Percentiles rank a stretch among this genome's conserved stretches.
Conservation (phyloP, 106 monocot species). For the Acanthochlamys bracteata region DNA sequence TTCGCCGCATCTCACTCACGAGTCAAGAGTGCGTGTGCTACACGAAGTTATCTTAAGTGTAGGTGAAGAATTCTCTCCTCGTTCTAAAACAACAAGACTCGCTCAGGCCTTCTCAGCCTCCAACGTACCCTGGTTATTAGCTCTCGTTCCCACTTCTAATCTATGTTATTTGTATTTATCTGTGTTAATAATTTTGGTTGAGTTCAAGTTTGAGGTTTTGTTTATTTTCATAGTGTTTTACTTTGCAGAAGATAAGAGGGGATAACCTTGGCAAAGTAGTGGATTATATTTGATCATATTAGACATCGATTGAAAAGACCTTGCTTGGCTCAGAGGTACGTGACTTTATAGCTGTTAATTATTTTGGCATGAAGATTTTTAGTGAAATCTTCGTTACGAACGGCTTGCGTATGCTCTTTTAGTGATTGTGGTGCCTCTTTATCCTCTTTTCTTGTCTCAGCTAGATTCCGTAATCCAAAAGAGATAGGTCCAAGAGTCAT, state of each 20-base stretch:
- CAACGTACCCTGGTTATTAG: conserved; percentile 29
- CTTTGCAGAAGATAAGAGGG: conserved; percentile 15
- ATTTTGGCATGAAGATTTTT: not conserved
- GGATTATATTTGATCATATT: conserved; percentile 69
- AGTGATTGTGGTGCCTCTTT: not conserved
- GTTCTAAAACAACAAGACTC: conserved; percentile 93
- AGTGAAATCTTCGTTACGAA: not conserved
- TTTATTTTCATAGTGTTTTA: conserved; percentile 1
- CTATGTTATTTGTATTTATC: not conserved
- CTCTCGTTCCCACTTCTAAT: not conserved
- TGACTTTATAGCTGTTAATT: not conserved
- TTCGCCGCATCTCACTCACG: conserved; percentile 45
- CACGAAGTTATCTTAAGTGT: conserved; percentile 23
- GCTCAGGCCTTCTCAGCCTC: conserved; percentile 68
- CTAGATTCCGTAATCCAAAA: conserved; percentile 55
- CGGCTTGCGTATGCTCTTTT: not conserved
- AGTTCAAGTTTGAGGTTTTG: not conserved
- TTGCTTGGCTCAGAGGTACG: conserved; percentile 45
- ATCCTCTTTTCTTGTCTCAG: conserved; percentile 22
- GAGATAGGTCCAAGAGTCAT: conserved; percentile 71
- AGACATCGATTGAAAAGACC: conserved; percentile 54
- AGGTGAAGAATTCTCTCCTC: conserved; percentile 76
- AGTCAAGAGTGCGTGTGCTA: conserved; percentile 54
- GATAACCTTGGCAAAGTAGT: conserved; percentile 46
- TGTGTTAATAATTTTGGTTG: not conserved